Percentiles rank a stretch among this genome's conserved stretches.
Conservation (phyloP, 2,329 filamentous ascomycete species). For the Nemania serpens region DNA sequence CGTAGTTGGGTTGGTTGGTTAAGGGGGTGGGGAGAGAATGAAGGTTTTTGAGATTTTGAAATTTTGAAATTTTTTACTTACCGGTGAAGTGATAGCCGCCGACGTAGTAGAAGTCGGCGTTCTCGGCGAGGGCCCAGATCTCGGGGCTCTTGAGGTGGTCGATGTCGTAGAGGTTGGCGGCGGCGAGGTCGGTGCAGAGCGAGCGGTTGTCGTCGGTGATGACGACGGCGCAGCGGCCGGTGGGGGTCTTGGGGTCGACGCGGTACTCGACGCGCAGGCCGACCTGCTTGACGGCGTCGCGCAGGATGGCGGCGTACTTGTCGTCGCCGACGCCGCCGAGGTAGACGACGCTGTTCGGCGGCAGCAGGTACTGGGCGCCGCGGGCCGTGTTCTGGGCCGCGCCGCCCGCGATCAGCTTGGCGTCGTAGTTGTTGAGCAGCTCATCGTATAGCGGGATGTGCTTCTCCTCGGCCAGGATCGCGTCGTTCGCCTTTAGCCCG, state of each 20-base stretch:
- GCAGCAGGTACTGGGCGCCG: slow-evolving; percentile 94
- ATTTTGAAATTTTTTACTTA: no score
- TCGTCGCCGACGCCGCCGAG: slow-evolving; percentile 93
- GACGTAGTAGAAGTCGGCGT: slow-evolving; percentile 87
- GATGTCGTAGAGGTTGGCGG: slow-evolving; percentile 95
- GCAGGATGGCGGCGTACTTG: slow-evolving; percentile 90
- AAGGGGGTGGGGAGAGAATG: not conserved
- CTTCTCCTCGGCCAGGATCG: slow-evolving; percentile 92
- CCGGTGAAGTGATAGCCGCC: slow-evolving; percentile 93
- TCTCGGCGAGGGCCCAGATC: slow-evolving; percentile 90
- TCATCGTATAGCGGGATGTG: slow-evolving; percentile 92
- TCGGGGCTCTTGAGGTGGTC: slow-evolving; percentile 89
- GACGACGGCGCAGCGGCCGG: slow-evolving; percentile 92
- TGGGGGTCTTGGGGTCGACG: slow-evolving; percentile 80
- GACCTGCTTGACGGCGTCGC: slow-evolving; percentile 82
- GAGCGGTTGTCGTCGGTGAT: slow-evolving; percentile 96
- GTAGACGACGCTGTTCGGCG: slow-evolving; percentile 87
- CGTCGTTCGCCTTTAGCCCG: slow-evolving; percentile 91
- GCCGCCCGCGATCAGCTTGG: slow-evolving; percentile 93
- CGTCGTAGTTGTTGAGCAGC: slow-evolving; percentile 86
- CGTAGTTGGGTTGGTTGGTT: not conserved
- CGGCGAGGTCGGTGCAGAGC: slow-evolving; percentile 92
- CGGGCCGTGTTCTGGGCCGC: slow-evolving; percentile 97
- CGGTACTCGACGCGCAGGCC: slow-evolving; percentile 95
- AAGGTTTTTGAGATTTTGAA: no score